Evolutionary conservation across 148 eudicot genomes (phyloP), one percentile per base, ranked within the genome.

Genomic region (Nyssa sinensis): DNA sequence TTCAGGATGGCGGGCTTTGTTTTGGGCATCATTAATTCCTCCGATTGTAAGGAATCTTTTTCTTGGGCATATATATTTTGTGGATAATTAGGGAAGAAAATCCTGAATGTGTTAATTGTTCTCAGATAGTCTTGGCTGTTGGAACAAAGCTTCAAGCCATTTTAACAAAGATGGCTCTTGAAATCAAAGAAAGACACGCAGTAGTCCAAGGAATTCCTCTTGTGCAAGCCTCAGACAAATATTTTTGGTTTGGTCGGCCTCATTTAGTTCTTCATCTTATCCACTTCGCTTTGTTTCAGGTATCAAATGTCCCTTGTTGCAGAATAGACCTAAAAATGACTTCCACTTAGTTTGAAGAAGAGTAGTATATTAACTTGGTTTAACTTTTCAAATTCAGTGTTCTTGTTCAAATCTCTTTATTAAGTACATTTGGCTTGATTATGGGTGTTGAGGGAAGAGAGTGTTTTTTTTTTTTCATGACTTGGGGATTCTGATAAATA

Each of bases 161-260:
- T 63, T 74, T 90, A 79, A 87, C 92, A 61, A 82, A 60, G 65
- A 94, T 94, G 98, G 98, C 98, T 32, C 66, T 92, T 73, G 90
- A 94, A 67, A 92, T 90, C 84, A 86, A 85, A 23, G 92, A 92
- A n/a, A 87, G 89, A 61, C 96, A 92, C 72, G 84, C 92, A 71
- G 97, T 94, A 17, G 84, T 92, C 73, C 93, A 90, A 80, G 98
- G 98, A 19, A 94, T 92, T 37, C 98, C 98, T 41, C 92, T 92
- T 35, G 96, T 94, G 63, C 87, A 88, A 86, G 96, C 88, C 76
- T 94, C 98, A 2, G 92, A 94, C 83, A 74, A 80, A 57, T 87
- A 88, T 67, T 94, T 94, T 66, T 94, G 98, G 98, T 89, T 94
- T 72, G 83, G 87, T 67, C 81, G 80, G 71, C 98, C 98, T 78